A percentile compares a stretch with the other conserved stretches of the same genome.
These are phyloP conservation scores for Gyromitra esculenta DNA, from an alignment of 2,329 filamentous ascomycete species.

Conservation along the genomic window DNA sequence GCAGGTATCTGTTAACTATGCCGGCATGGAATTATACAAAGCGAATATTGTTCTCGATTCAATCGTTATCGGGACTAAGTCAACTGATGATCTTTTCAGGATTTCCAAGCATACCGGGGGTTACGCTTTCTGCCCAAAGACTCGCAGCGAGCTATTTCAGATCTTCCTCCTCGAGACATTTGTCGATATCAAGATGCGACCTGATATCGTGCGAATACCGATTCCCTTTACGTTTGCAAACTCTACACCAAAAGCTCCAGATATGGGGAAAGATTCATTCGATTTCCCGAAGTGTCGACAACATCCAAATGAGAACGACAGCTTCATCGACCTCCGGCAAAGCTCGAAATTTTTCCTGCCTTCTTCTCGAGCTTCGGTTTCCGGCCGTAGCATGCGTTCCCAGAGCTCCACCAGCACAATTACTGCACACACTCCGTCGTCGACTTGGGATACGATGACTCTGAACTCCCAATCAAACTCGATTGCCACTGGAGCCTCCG, in stretches of 20 bases:
- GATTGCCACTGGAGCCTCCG: slow-evolving; percentile 4
- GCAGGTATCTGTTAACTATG: neutral
- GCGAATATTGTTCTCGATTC: slow-evolving; percentile 16
- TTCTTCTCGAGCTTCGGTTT: neutral
- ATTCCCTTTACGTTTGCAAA: neutral
- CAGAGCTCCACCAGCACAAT: neutral
- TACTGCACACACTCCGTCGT: neutral
- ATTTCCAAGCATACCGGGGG: slow-evolving; percentile 23
- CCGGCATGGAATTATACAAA: neutral
- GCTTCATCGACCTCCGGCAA: slow-evolving; percentile 17
- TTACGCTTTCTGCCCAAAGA: slow-evolving; percentile 16
- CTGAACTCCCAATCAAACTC: slow-evolving; percentile 6
- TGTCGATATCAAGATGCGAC: slow-evolving; percentile 25
- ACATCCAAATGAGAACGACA: slow-evolving; percentile 14
- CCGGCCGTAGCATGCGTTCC: neutral
- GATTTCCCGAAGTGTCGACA: slow-evolving; percentile 10
- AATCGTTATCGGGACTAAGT: slow-evolving; percentile 1
- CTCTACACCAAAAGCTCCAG: neutral
- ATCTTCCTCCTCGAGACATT: slow-evolving; percentile 23
- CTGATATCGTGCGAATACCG: slow-evolving; percentile 9
- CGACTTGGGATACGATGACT: slow-evolving; percentile 2
- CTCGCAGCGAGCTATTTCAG: slow-evolving; percentile 16
- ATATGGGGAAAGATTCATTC: slow-evolving; percentile 4
- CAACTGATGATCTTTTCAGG: slow-evolving; percentile 11
- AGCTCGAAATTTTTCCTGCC: neutral